These are phyloP conservation scores for Thielaviopsis ethacetica DNA, from an alignment of 2,329 filamentous ascomycete species.

Conservation along the genomic window DNA sequence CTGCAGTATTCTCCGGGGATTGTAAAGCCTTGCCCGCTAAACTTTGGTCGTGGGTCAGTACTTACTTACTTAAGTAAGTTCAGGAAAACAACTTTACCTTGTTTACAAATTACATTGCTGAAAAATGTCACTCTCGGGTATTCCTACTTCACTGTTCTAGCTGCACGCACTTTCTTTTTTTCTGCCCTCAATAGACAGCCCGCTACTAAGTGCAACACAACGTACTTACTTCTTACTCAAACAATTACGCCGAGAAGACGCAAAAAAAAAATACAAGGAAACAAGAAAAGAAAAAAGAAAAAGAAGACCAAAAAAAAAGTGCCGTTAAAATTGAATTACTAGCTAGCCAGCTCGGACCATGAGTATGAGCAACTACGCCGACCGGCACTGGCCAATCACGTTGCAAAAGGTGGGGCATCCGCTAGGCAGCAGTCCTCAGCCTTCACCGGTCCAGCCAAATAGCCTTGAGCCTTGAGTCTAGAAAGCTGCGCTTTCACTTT, in stretches of 20 bases:
- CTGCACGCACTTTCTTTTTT: not conserved
- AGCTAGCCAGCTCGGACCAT: not conserved
- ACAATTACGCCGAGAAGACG: not conserved
- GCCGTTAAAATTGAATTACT: not conserved
- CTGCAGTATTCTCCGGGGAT: too few relatives aligned
- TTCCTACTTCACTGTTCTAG: not conserved
- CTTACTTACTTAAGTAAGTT: not conserved
- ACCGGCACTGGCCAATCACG: not conserved
- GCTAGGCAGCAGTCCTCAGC: constrained; percentile 8
- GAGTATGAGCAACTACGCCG: not conserved
- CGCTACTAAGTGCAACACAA: too few relatives aligned
- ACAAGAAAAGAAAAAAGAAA: not conserved
- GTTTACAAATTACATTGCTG: not conserved
- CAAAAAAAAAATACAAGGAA: not conserved
- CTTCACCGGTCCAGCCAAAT: constrained; percentile 5
- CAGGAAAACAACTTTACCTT: not conserved
- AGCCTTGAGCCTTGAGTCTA: not conserved
- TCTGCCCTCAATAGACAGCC: not conserved
- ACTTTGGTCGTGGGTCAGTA: too few relatives aligned
- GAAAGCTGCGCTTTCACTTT: not conserved
- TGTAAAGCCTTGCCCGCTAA: too few relatives aligned
- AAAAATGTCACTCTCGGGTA: not conserved
- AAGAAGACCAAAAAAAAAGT: not conserved
- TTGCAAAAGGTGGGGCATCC: not conserved
- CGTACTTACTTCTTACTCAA: too few relatives aligned